Base-by-base conservation (phyloP, 768 basidiomycete genomes). In the Hericium alpestre region DNA sequence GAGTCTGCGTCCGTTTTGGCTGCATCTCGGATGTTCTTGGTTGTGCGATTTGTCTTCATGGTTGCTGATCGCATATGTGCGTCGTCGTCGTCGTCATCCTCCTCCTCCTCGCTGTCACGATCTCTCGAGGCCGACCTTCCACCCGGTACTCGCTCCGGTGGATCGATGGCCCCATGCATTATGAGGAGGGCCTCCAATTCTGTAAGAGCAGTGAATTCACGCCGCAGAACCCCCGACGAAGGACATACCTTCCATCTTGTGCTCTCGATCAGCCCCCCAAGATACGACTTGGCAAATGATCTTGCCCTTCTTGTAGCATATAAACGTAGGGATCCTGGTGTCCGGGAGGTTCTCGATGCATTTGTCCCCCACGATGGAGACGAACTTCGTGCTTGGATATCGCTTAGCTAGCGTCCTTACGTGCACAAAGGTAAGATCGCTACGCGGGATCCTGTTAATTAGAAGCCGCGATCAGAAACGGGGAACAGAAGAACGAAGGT, bases 281-380 rank as follows among this genome's bases (percentile, higher is more conserved):
- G 90, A 81, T 4, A 90, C 76, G 12, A 96, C 74, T 69, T 97
- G 93, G 60, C 88, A 87, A 50, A 80, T 75, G 38, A 98, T 86
- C 47, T 93, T 87, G n/a, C 96, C 96, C 63, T 86, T 87, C 49
- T 88, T 83, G 71, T 99, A 98, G 32, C 95, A 73, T 61, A 99
- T 84, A 57, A 98, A 73, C 77, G 95, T 98, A 1, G 96, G 96
- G 41, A 93, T 72, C 53, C 93, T 84, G 39, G 81, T 76, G 64
- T 97, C 96, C 13, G 94, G 95, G 38, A 98, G 84, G 70, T 97
- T 87, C n/a, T 90, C 84, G 64, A 99, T 96, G 73, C 93, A 95
- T 70, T 93, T 93, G 72, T 90, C 82, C 39, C 93, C 93, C 3
- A 93, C 83, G 64, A 98, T 98, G 11, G 90, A 92, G 59, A 97